Evolutionary conservation across 2,329 filamentous ascomycete species (phyloP), one percentile per base, ranked within the genome.

Genomic region (Coniochaeta hoffmannii): DNA sequence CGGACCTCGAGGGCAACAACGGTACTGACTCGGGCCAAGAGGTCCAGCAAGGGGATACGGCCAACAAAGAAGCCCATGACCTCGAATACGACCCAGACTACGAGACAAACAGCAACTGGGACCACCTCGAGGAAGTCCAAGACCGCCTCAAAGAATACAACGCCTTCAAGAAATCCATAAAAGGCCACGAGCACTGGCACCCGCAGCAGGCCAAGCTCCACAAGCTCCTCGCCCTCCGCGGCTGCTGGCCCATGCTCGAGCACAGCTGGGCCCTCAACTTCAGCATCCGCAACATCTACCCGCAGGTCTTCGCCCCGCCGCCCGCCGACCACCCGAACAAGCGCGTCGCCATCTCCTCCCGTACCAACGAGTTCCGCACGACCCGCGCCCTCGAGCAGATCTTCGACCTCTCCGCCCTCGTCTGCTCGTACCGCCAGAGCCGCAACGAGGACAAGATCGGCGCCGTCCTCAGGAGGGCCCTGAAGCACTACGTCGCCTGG

Each of bases 191-290:
- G 6, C 24, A 36, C 4, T 71, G 69, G 69, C 67, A 66, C n/a
- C 54, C 38, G 6, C 65, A 69, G 36, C 67, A 70, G 53, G 58
- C 54, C 12, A 64, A 61, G 17, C 58, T 71, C 19, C 68, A 71
- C 60, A 67, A 65, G 44, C 61, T 71, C 50, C 60, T 71, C 22
- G 65, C 64, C 15, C 64, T 72, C 56, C 66, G 68, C 46, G 69
- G 69, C 1, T 58, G 64, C 31, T 67, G 70, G 53, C 68, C 69
- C 4, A 63, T 72, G 60, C 61, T 72, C 53, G 65, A 66, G 11
- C 65, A 64, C 2, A 60, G 58, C 12, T 71, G 69, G 69, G 57
- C 56, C 32, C 56, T 65, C 53, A 64, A 66, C 56, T 68, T 70
- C 54, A 59, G 62, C 53, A 69, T 68, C 50, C 66, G 69, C 57